Evolutionary conservation across 2,329 filamentous ascomycete genomes (phyloP), one percentile per base, ranked within the genome.

Genomic region (Dothideomycetes sp.): DNA sequence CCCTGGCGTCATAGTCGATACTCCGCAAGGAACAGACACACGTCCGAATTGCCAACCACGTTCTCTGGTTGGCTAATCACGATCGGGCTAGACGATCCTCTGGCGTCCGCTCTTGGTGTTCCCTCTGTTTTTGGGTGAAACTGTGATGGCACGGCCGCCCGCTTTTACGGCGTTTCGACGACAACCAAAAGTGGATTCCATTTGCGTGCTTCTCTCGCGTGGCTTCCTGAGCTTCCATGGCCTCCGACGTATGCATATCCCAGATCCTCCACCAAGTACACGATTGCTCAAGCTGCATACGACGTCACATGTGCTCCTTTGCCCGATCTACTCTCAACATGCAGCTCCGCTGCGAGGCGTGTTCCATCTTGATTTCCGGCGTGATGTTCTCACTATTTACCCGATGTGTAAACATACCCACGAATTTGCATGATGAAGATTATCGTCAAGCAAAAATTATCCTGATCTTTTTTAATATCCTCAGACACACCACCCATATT

Each of bases 141-240:
- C 20, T 24, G 40, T 31, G 19, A 11, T 42, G 19, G 40, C 40
- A 42, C 40, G 40, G 32, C 40, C 33, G 20, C 27, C 27, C 33
- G 32, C 20, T 17, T 40, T 33, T 20, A 40, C 37, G 37, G 37
- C 37, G 37, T 40, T 40, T 40, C 37, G 37, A 20, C 25, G 37
- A 40, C 37, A 40, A 40, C 37, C 28, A 40, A 40, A 33, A 40
- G 37, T 40, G 37, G 32, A 17, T 35, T 29, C 38, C 30, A 34
- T 36, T 42, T 42, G 40, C 40, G 40, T 42, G 40, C 33, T 42
- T 31, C 40, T 24, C 33, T 42, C 40, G 40, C 40, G 40, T 42
- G 40, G 40, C 40, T 36, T 42, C 32, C n/a, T 33, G 36, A 42
- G 40, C 39, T 23, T 5, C 19, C 27, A 20, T 20, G 18, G 12